Evolutionary conservation across 2,329 filamentous ascomycete species (phyloP).

Genomic region (Colletotrichum sp.): DNA sequence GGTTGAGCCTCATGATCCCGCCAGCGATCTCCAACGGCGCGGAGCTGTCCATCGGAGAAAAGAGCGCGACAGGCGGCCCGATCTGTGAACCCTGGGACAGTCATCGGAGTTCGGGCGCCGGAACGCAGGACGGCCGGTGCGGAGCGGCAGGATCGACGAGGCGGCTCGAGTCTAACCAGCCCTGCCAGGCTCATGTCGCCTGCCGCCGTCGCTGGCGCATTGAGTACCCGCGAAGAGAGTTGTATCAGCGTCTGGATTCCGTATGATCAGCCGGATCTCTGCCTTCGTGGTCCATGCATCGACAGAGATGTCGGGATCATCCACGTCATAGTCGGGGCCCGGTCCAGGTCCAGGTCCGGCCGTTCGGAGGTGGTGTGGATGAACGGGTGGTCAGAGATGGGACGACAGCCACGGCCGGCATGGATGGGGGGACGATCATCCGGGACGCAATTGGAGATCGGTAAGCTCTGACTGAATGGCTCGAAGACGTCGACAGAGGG

Average conservation of each 20-base stretch:
- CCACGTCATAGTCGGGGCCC: background rate
- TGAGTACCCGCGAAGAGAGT: background rate
- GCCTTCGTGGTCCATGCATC: background rate
- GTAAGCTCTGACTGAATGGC: background rate
- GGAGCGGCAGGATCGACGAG: background rate
- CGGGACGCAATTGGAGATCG: background rate
- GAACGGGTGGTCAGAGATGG: background rate
- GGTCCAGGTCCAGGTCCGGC: background rate
- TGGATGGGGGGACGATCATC: background rate
- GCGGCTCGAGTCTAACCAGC: background rate
- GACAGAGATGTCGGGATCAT: background rate
- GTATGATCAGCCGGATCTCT: conserved; percentile 1
- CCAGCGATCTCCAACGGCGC: background rate
- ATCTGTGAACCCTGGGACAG: background rate
- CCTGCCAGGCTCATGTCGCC: background rate
- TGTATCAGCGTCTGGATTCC: background rate
- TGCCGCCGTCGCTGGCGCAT: background rate
- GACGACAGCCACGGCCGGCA: background rate
- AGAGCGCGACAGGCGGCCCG: background rate
- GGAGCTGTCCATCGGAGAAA: background rate
- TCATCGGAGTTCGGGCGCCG: background rate
- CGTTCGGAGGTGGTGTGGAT: background rate
- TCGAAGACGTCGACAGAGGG: background rate
- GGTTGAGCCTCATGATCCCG: background rate
- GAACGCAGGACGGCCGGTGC: background rate